Evolutionary conservation across 2,329 filamentous ascomycete genomes (phyloP).

Genomic region (Ascochyta fabae): DNA sequence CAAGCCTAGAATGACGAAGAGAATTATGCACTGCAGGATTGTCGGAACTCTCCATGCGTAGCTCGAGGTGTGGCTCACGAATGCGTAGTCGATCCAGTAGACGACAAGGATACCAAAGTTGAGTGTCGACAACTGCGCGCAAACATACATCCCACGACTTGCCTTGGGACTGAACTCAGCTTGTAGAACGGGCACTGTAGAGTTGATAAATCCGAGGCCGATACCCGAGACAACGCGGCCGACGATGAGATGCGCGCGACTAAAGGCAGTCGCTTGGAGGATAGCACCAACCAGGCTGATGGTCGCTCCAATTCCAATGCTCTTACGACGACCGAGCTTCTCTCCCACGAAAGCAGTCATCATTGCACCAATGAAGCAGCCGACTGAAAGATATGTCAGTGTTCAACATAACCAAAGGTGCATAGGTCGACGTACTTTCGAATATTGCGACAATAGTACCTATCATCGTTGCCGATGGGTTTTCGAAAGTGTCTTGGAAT

Average conservation of each 20-base stretch:
- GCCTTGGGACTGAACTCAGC: slow-evolving; percentile 28
- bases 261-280: slow-evolving; percentile 22
- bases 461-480: slow-evolving; percentile 26
- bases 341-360: slow-evolving; percentile 57
- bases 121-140: slow-evolving; percentile 25
- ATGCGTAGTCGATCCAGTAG: slow-evolving; percentile 27
- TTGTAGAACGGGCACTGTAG: slow-evolving; percentile 24
- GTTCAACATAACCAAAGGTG: background rate
- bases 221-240: slow-evolving; percentile 36
- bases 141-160: slow-evolving; percentile 26
- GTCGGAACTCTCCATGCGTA: slow-evolving; percentile 25
- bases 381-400: slow-evolving; percentile 31
- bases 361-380: slow-evolving; percentile 51
- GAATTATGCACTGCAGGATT: slow-evolving; percentile 20
- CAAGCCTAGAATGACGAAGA: slow-evolving; percentile 16
- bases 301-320: slow-evolving; percentile 20
- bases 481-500: slow-evolving; percentile 53
- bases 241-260: slow-evolving; percentile 24
- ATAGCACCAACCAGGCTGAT: slow-evolving; percentile 23
- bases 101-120: slow-evolving; percentile 26
- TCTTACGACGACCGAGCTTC: slow-evolving; percentile 55
- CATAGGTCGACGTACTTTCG: slow-evolving; percentile 16
- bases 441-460: slow-evolving; percentile 29
- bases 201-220: slow-evolving; percentile 34
- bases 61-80: slow-evolving; percentile 21